A percentile compares a stretch with the other conserved stretches of the same genome.
Evolutionary conservation across 2,329 filamentous ascomycete species (phyloP).

Genomic region (Fusarium paranaense): DNA sequence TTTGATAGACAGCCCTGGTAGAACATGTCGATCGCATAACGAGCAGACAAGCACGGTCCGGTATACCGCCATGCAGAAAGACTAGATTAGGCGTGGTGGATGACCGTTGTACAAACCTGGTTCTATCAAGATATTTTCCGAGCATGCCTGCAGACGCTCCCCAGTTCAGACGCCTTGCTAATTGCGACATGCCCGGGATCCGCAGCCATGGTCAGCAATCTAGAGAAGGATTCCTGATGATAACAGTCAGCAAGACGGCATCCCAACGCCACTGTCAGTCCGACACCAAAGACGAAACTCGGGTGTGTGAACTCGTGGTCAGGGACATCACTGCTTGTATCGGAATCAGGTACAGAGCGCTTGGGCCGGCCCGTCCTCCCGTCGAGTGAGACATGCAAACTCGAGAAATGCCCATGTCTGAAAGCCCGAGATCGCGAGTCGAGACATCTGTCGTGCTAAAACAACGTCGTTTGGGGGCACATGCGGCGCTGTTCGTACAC

Average conservation of each 20-base stretch:
- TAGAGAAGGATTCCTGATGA: background rate
- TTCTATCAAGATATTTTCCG: background rate
- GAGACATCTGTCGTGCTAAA: background rate
- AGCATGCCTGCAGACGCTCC: background rate
- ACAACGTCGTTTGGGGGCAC: background rate
- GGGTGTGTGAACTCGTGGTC: background rate
- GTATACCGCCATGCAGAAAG: conserved; percentile 1
- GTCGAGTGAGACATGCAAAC: background rate
- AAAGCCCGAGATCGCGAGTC: conserved; percentile 1
- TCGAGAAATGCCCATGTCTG: background rate
- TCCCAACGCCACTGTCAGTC: background rate
- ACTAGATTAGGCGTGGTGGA: conserved; percentile 10
- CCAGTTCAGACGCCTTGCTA: background rate
- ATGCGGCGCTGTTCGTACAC: conserved; percentile 13
- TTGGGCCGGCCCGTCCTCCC: conserved; percentile 18
- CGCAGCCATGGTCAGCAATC: background rate
- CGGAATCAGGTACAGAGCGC: background rate
- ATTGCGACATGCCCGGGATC: background rate
- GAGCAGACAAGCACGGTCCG: background rate
- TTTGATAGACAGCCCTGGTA: conserved; percentile 26
- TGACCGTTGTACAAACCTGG: background rate
- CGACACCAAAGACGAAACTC: background rate
- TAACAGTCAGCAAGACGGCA: background rate
- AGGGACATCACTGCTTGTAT: background rate
- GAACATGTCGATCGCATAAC: conserved; percentile 1